phyloP scores from a whole-genome alignment of 345 rosid genomes.

The Corchorus olitorius region DNA sequence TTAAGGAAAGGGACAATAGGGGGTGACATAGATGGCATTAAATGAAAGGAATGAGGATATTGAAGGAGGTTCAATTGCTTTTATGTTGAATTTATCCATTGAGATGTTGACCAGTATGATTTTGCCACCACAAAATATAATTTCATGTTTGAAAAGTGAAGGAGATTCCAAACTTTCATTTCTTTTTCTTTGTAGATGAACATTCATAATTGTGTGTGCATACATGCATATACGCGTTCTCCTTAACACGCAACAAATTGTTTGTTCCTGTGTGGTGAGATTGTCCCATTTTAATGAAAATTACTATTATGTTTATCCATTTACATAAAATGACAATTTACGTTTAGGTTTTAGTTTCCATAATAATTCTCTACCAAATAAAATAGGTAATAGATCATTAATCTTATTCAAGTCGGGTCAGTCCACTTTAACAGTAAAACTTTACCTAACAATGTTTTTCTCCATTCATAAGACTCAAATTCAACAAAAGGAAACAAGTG shows the following conservation, averaged over 20 bases:
- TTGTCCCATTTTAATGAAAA: background rate
- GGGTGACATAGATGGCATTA: conserved; percentile 27
- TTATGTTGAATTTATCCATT: conserved; percentile 11
- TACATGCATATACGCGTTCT: background rate
- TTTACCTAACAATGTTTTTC: no score
- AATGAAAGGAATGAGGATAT: conserved; percentile 10
- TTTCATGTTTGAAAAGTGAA: background rate
- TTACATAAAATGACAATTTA: background rate
- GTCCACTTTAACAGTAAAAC: no score
- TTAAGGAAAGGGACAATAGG: conserved; percentile 24
- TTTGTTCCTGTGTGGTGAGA: background rate
- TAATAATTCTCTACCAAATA: background rate
- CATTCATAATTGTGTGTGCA: background rate
- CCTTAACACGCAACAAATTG: background rate
- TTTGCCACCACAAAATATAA: conserved; percentile 24
- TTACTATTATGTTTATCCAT: background rate
- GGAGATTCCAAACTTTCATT: background rate
- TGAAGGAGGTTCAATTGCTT: conserved; percentile 13
- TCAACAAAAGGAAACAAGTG: no score
- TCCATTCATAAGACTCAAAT: no score
- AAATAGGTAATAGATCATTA: no score
- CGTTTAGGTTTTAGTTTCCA: background rate
- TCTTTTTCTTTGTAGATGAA: background rate
- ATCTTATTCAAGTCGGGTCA: no score
- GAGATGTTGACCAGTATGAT: conserved; percentile 11